Percentiles rank a stretch among this genome's conserved stretches.
Conservation (phyloP, 495 filamentous ascomycete species). For the Aspergillus hancockii region DNA sequence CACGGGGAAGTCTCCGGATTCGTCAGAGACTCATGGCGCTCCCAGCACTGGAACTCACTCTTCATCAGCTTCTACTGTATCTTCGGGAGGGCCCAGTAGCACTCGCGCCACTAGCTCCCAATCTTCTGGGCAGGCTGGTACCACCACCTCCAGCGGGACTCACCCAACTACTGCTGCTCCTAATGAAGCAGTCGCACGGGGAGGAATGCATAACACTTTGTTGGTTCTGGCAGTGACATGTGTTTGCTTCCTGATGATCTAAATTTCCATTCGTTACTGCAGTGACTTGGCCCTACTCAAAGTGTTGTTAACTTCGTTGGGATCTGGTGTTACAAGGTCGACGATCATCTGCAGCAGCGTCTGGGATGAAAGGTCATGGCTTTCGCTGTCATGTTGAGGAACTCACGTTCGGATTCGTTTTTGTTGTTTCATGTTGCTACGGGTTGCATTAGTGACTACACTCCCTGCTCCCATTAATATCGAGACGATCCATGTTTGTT, state of each 20-base stretch:
- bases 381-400: neutral
- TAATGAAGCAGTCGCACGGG: conserved; percentile 9
- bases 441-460: conserved; percentile 6
- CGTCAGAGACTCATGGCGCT: conserved; percentile 3
- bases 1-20: neutral
- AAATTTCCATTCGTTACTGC: neutral
- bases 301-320: neutral
- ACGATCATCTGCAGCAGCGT: conserved; percentile 2
- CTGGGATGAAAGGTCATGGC: conserved; percentile 4
- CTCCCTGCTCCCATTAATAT: conserved; percentile 12
- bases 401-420: neutral
- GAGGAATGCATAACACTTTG: conserved; percentile 1
- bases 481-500: conserved; percentile 11
- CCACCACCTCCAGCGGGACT: conserved; percentile 11
- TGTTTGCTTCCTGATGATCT: conserved; percentile 11
- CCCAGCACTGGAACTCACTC: conserved; percentile 3
- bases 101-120: conserved; percentile 8
- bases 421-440: conserved; percentile 8
- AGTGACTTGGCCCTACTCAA: neutral
- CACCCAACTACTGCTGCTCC: conserved; percentile 9
- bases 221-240: conserved; percentile 13
- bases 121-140: conserved; percentile 2
- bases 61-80: conserved; percentile 10
- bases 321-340: conserved; percentile 1
- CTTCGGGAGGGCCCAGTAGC: conserved; percentile 8